Evolutionary conservation across 106 monocot species (phyloP).

Genomic region (Vanilla planifolia): DNA sequence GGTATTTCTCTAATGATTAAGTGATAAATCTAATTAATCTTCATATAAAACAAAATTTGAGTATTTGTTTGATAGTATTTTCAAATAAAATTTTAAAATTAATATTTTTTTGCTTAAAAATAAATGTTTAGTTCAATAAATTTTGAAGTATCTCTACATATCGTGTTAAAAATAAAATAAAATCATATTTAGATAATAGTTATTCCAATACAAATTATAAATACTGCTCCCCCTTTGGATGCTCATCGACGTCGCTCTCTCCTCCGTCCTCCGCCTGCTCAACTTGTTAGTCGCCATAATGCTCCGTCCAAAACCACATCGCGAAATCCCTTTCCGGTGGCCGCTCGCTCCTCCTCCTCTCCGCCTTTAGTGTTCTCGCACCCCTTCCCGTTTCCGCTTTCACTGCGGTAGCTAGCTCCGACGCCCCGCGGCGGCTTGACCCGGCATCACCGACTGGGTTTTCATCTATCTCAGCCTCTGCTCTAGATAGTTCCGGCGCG

Average conservation of each 20-base stretch:
- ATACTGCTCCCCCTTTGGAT: too few species aligned
- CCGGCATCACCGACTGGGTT: slow-evolving; percentile 71
- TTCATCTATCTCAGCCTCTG: slow-evolving; percentile 88
- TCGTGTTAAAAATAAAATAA: too few species aligned
- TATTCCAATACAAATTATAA: too few species aligned
- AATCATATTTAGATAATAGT: too few species aligned
- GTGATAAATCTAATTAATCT: too few species aligned
- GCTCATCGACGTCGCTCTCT: background rate
- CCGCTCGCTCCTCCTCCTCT: slow-evolving; percentile 27
- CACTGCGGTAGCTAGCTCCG: slow-evolving; percentile 44
- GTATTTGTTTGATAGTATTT: too few species aligned
- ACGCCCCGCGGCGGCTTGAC: background rate
- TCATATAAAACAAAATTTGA: too few species aligned
- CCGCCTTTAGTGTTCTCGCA: background rate
- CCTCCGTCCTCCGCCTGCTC: background rate
- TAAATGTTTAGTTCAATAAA: too few species aligned
- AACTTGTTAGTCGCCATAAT: background rate
- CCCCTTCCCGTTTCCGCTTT: slow-evolving; percentile 9
- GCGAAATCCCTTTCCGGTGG: slow-evolving; percentile 6
- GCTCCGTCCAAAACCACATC: background rate
- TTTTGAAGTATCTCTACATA: too few species aligned
- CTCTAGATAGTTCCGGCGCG: slow-evolving; percentile 75
- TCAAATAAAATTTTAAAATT: too few species aligned
- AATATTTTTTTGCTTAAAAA: too few species aligned
- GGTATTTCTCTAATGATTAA: too few species aligned